Percentiles rank a stretch among this genome's conserved stretches.
Evolutionary conservation across 139 green algal species (phyloP).

Genomic region (Chlorella sp.): DNA sequence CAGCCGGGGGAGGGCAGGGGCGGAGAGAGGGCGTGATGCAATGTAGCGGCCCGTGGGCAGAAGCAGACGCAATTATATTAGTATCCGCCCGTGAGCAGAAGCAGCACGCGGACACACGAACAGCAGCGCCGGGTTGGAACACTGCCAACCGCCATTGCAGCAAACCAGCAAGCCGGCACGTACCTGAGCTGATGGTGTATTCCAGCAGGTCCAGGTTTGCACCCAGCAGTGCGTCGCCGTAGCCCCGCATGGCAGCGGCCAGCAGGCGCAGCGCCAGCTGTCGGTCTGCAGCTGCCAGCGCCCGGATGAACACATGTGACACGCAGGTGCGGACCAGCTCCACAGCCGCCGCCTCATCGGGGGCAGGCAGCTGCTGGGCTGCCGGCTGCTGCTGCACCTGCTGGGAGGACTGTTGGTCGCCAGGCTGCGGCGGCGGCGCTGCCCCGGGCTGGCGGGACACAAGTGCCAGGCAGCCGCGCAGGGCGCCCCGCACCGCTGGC

Average conservation of each 20-base stretch:
- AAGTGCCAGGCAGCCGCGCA: slow-evolving; percentile 42
- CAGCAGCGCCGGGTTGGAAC: too few relatives aligned
- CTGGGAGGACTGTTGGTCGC: not conserved
- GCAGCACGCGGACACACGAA: too few relatives aligned
- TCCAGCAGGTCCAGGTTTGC: slow-evolving; percentile 39
- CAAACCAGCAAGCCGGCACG: not conserved
- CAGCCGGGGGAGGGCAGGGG: not conserved
- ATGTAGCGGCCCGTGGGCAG: too few relatives aligned
- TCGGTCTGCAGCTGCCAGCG: slow-evolving; percentile 27
- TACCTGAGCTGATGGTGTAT: slow-evolving; percentile 29
- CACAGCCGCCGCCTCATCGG: not conserved
- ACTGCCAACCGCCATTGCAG: not conserved
- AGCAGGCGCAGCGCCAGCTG: slow-evolving; percentile 32
- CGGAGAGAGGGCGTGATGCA: too few relatives aligned
- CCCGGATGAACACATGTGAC: slow-evolving; percentile 36
- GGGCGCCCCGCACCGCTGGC: slow-evolving; percentile 41
- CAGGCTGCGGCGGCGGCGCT: not conserved
- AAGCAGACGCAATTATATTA: too few relatives aligned
- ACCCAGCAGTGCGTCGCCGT: slow-evolving; percentile 23
- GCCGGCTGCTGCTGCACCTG: not conserved
- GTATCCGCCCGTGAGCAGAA: too few relatives aligned
- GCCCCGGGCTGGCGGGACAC: not conserved
- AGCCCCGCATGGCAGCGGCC: not conserved
- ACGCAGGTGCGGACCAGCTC: slow-evolving; percentile 18
- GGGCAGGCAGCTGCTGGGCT: not conserved